Percentiles rank a stretch among this genome's conserved stretches.
Evolutionary conservation across 2,329 filamentous ascomycete species (phyloP).

Genomic region (Pseudodiploospora longispora): DNA sequence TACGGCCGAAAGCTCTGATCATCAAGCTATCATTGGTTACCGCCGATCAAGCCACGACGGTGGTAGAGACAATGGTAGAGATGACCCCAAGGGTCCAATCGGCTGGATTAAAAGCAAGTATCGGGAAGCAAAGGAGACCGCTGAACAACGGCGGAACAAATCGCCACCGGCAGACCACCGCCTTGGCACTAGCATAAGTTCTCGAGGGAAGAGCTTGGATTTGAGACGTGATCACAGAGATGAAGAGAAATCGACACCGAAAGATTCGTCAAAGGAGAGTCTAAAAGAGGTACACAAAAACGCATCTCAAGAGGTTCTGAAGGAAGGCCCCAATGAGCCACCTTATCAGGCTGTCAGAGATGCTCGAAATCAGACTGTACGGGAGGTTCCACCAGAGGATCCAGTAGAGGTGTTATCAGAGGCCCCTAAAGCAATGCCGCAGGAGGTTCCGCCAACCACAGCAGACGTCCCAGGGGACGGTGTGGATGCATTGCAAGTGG

Average conservation of each 20-base stretch:
- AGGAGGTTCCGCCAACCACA: no score
- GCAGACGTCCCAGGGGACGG: no score
- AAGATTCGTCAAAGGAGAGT: neutral
- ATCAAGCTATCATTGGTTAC: conserved; percentile 30
- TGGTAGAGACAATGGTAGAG: conserved; percentile 31
- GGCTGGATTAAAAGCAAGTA: conserved; percentile 55
- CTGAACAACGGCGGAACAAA: conserved; percentile 47
- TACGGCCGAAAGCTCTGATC: conserved; percentile 44
- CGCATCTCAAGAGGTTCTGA: neutral
- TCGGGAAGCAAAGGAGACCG: conserved; percentile 49
- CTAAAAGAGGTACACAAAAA: neutral
- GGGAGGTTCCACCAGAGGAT: no score
- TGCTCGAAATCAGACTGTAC: no score
- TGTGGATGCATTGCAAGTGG: no score
- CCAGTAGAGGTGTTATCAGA: no score
- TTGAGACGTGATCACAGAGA: conserved; percentile 29
- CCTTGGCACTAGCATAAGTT: conserved; percentile 15
- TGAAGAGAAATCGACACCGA: conserved; percentile 4
- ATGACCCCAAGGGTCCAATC: conserved; percentile 44
- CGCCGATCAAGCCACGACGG: conserved; percentile 31
- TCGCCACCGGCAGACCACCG: conserved; percentile 39
- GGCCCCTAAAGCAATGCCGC: no score
- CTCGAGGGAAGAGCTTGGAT: conserved; percentile 41
- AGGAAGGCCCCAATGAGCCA: neutral
- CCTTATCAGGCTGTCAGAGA: no score